Conservation (phyloP, 208 protist species). For the Porcisia deanei region DNA sequence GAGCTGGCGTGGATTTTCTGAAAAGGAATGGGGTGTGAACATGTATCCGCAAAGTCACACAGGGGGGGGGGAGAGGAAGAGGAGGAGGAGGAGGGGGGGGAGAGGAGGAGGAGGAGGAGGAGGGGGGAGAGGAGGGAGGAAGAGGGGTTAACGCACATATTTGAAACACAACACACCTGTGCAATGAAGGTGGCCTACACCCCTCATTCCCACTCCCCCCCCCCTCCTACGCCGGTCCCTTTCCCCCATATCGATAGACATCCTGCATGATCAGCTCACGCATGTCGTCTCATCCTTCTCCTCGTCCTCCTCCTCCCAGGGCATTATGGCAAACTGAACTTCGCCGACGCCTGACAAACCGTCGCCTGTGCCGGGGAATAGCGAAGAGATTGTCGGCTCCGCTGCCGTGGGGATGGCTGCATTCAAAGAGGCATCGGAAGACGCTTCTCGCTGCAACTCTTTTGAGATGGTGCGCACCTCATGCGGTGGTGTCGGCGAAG, state of each 20-base stretch:
- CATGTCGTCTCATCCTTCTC: slow-evolving; percentile 30
- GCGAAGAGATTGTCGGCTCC: neutral
- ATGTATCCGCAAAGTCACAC: too few relatives aligned
- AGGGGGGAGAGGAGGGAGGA: neutral
- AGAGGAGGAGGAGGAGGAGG: neutral
- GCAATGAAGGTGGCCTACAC: neutral
- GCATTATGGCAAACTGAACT: slow-evolving; percentile 78
- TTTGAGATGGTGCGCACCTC: neutral
- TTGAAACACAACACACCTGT: neutral
- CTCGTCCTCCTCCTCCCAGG: slow-evolving; percentile 83
- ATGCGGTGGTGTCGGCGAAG: neutral
- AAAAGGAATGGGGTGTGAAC: too few relatives aligned
- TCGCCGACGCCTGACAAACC: neutral
- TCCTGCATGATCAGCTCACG: neutral
- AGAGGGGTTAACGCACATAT: neutral
- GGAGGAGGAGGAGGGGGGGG: neutral
- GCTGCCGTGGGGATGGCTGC: neutral
- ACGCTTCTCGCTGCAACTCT: neutral
- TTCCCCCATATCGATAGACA: neutral
- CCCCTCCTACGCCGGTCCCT: neutral
- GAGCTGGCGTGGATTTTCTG: too few relatives aligned
- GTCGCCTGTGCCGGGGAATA: neutral
- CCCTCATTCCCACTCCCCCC: neutral
- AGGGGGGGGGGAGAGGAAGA: too few relatives aligned
- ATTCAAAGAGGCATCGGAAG: neutral